Evolutionary conservation across 371 early-diverging fungal species (phyloP).

Genomic region (Lichtheimia hyalospora): DNA sequence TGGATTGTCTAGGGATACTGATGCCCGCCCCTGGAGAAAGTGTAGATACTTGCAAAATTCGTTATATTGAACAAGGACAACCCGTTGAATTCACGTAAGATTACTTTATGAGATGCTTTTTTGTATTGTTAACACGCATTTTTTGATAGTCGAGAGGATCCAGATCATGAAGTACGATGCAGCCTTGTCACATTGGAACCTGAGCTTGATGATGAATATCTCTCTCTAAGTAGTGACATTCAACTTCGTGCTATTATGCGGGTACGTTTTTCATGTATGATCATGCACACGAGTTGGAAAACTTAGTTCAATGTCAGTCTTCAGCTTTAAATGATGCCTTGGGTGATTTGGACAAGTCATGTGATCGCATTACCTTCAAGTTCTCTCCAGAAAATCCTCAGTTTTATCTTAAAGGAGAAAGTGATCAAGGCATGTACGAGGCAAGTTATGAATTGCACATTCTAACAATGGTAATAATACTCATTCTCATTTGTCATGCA

Average conservation of each 20-base stretch:
- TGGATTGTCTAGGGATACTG: slow-evolving; percentile 25
- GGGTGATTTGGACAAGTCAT: slow-evolving; percentile 30
- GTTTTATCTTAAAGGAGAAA: slow-evolving; percentile 28
- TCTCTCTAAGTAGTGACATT: slow-evolving; percentile 15
- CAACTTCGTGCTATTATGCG: slow-evolving; percentile 23
- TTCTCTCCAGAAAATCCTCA: slow-evolving; percentile 33
- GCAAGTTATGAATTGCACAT: slow-evolving; percentile 2
- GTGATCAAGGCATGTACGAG: slow-evolving; percentile 18
- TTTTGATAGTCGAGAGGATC: slow-evolving; percentile 20
- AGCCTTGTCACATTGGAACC: slow-evolving; percentile 31
- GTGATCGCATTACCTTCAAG: slow-evolving; percentile 24
- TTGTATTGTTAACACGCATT: background rate
- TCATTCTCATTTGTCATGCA: slow-evolving; percentile 5
- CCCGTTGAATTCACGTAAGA: slow-evolving; percentile 25
- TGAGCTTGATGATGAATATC: slow-evolving; percentile 25
- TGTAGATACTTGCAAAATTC: slow-evolving; percentile 29
- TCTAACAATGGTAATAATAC: background rate
- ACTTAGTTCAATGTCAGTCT: background rate
- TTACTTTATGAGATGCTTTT: background rate
- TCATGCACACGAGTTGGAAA: too few relatives aligned
- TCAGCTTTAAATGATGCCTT: slow-evolving; percentile 32
- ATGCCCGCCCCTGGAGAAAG: slow-evolving; percentile 10
- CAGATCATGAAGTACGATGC: slow-evolving; percentile 17
- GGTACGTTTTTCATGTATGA: slow-evolving; percentile 8
- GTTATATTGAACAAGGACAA: slow-evolving; percentile 28